These are phyloP conservation scores for Senna tora DNA, from an alignment of 306 rosid species.

Conservation along the genomic window DNA sequence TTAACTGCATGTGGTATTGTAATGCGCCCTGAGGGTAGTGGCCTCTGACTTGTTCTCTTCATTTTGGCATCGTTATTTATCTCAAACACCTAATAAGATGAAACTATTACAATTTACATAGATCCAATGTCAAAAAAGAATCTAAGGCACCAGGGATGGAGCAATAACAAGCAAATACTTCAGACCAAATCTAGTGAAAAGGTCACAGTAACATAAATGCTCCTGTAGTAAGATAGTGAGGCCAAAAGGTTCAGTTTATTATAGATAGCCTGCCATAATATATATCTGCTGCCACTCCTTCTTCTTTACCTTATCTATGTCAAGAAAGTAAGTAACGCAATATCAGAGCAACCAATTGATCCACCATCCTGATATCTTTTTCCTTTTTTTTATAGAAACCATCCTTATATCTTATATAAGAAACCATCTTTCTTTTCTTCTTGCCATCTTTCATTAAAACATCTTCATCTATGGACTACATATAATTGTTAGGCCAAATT, in stretches of 20 bases:
- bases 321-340: not conserved
- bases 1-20: conserved; percentile 70
- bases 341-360: not conserved
- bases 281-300: not conserved
- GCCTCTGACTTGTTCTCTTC: conserved; percentile 83
- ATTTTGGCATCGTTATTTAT: conserved; percentile 80
- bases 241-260: not conserved
- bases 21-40: conserved; percentile 93
- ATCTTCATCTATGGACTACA: not conserved
- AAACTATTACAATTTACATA: conserved; percentile 14
- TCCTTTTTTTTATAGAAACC: no score
- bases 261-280: not conserved
- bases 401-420: not conserved
- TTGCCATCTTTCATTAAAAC: not conserved
- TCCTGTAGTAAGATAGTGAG: conserved; percentile 9
- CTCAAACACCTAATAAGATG: conserved; percentile 69
- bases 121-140: conserved; percentile 25
- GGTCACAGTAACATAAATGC: not conserved
- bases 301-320: conserved; percentile 1
- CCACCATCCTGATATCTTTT: not conserved
- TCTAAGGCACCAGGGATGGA: not conserved
- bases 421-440: not conserved
- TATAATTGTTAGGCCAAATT: not conserved
- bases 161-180: not conserved
- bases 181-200: conserved; percentile 1